Base-by-base conservation (phyloP, 164 flowering plant species). In the Dillenia suffruticosa region DNA sequence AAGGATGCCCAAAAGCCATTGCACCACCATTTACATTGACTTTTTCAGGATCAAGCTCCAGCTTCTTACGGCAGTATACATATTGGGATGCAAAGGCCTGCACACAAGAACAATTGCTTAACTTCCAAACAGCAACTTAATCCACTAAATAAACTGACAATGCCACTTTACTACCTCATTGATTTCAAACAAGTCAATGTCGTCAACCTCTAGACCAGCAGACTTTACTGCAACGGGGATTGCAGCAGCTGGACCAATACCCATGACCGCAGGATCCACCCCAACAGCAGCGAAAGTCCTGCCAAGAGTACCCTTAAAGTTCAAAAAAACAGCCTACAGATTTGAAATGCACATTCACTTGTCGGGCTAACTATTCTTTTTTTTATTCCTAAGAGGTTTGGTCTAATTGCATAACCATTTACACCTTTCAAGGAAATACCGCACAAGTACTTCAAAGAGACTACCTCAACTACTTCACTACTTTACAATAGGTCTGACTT, bases 1-100 rank as follows among this genome's bases (percentile, higher is more conserved):
- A 53, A 58, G 90, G 85, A 71, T 84, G 89, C 15, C 89, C 89
- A 63, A 80, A 75, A 49, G 87, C 92, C 16, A 86, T 78, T n/a
- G 92, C 92, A 59, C 92, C 92, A 63, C 92, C 89, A 61, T 84
- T 86, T 9, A 84, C 92, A 70, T 86, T 84, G 44, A 86, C 80
- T 44, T 76, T 86, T 58, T 75, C 75, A 3, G 73, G 68, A 67
- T 86, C 77, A 54, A 86, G 82, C 24, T 68, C 74, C 56, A 86
- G 57, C 45, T 79, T 81, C 75, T 81, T 86, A 50, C 72, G 43
- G 67, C 84, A 82, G 57, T 82, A 86, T 2, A 82, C 86, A 67
- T 16, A 86, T 60, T 84, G 89, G 32, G 92, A 86, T 55, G 89
- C 92, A 79, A 84, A 86, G 48, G 92, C 92, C 88, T 86, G 76